Evolutionary conservation across 768 basidiomycete species (phyloP), one percentile per base, ranked within the genome.

Genomic region (Tricholoma terreum): DNA sequence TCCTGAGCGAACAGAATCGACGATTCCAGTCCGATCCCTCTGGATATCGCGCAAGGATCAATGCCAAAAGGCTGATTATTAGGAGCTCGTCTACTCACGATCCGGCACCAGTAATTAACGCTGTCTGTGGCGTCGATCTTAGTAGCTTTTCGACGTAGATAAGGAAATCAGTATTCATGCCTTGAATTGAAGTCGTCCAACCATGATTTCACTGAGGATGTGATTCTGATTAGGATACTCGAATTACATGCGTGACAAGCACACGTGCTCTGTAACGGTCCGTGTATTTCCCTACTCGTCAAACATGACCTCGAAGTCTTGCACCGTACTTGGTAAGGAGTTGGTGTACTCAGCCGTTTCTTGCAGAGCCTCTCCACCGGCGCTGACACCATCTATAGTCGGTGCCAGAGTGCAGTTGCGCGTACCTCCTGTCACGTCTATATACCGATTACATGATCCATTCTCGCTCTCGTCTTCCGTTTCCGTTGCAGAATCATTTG

Each of bases 1-100:
- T 99, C 97, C 60, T 84, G 82, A 1, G 96, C 96, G 70, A 99
- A 99, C 46, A 98, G 82, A 58, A 98, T 80, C n/a, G 94, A 86
- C 0, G 94, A 90, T 75, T 99, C 94, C 49, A 98, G 83, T 24
- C 97, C 97, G 71, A 99, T 97, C 0, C 97, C 97, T 55, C 95
- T 98, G 71, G 42, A 17, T 27, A 52, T 43, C 3, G 56, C 55
- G 59, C 61, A 49, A 58, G 62, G 54, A 69, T 62, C 55, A 60
- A 49, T 42, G 27, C 48, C 57, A 56, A 40, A 59, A 60, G 49
- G 48, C 58, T 57, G 15, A 40, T 50, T 17, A 45, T 15, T 9
- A 40, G 34, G 49, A 27, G 36, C 17, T 46, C 21, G 52, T 58
- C 30, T 33, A 78, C 91, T 77, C 68, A 94, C 92, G 88, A 89